phyloP scores from a whole-genome alignment of 2,329 filamentous ascomycete genomes.

The Scedosporium apiospermum region DNA sequence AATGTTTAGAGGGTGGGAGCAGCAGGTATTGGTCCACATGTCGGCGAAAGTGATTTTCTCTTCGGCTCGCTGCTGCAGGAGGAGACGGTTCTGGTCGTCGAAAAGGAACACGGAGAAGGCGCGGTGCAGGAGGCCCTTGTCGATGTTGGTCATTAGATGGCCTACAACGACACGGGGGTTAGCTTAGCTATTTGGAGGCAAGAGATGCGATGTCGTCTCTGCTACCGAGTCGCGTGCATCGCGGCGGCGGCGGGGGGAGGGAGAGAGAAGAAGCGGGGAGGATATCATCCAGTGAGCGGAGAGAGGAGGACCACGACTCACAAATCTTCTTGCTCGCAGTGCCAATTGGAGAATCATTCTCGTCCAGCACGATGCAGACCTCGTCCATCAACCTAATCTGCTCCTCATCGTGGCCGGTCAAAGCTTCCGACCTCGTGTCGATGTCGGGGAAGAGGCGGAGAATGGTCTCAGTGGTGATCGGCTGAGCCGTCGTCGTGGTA shows the following conservation, averaged over 20 bases:
- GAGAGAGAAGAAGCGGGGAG: neutral
- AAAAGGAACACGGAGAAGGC: constrained; percentile 98
- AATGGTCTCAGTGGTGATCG: constrained; percentile 79
- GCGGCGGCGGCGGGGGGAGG: neutral
- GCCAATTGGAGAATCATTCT: constrained; percentile 86
- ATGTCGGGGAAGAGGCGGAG: constrained; percentile 81
- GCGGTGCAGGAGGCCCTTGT: constrained; percentile 89
- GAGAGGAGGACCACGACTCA: constrained; percentile 36
- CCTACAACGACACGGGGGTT: constrained; percentile 37
- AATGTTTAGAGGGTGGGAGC: constrained; percentile 89
- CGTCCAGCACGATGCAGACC: constrained; percentile 92
- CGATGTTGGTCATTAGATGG: constrained; percentile 98
- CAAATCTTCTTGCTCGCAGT: constrained; percentile 97
- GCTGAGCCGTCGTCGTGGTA: constrained; percentile 42
- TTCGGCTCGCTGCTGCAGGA: constrained; percentile 87
- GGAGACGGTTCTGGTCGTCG: constrained; percentile 82
- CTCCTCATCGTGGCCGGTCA: constrained; percentile 91
- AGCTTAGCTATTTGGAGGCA: neutral
- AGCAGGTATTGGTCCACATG: constrained; percentile 99
- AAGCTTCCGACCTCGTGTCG: constrained; percentile 60
- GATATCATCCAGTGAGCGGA: neutral
- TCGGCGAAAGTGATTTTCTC: constrained; percentile 99
- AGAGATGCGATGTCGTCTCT: neutral
- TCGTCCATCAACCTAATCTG: constrained; percentile 98
- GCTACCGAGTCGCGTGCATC: neutral